Percentiles rank a stretch among this genome's conserved stretches.
Conservation (phyloP, 768 basidiomycete genomes). For the Gymnopilus junonius region DNA sequence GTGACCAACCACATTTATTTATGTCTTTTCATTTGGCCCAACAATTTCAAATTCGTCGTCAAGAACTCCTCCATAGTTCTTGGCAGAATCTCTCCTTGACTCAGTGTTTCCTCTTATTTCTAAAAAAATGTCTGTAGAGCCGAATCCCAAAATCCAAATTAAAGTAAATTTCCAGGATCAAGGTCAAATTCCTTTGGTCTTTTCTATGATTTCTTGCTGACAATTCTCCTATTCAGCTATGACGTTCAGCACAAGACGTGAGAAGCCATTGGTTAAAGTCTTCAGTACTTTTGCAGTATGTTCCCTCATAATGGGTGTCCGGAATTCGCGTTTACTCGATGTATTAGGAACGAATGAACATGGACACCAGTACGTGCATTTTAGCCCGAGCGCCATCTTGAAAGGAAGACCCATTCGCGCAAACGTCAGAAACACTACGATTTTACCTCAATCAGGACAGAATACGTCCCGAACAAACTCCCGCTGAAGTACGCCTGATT, state of each 20-base stretch:
- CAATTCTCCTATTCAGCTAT: constrained; percentile 13
- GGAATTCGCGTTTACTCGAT: not conserved
- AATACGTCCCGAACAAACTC: constrained; percentile 17
- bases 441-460: constrained; percentile 10
- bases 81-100: not conserved
- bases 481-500: constrained; percentile 8
- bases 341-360: constrained; percentile 11
- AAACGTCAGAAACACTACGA: constrained; percentile 6
- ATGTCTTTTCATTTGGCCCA: not conserved
- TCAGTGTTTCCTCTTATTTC: not conserved
- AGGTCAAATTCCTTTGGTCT: constrained; percentile 9
- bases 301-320: not conserved
- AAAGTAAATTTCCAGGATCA: constrained; percentile 17
- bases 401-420: not conserved
- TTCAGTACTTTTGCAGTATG: constrained; percentile 26
- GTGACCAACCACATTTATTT: not conserved
- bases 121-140: constrained; percentile 6
- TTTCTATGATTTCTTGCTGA: not conserved
- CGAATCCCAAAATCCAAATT: constrained; percentile 18
- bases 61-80: not conserved
- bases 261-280: constrained; percentile 22
- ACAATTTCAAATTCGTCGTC: not conserved
- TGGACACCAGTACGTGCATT: constrained; percentile 9
- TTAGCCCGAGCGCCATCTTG: not conserved
- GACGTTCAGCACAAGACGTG: constrained; percentile 19